Conservation (phyloP, 768 basidiomycete genomes). For the Rhizopogon vulgaris region DNA sequence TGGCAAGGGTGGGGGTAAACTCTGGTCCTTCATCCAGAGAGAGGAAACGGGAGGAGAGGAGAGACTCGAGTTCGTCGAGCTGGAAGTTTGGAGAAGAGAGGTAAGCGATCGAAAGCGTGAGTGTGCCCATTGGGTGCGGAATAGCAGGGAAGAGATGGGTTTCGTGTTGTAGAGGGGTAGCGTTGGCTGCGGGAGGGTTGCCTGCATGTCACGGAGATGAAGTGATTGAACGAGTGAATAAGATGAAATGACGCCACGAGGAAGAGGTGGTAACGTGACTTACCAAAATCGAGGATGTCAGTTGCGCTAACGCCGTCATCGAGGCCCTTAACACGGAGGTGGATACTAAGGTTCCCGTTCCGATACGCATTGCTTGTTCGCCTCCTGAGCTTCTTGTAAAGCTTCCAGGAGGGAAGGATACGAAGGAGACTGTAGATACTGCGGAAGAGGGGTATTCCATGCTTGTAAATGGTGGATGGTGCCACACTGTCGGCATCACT, state of each 20-base stretch:
- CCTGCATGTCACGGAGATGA: conserved; percentile 31
- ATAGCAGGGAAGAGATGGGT: conserved; percentile 61
- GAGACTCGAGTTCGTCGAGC: conserved; percentile 70
- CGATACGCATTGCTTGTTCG: conserved; percentile 29
- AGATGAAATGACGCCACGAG: conserved; percentile 6
- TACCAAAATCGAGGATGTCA: conserved; percentile 33
- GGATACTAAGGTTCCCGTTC: conserved; percentile 42
- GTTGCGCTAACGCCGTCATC: conserved; percentile 20
- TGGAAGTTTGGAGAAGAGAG: conserved; percentile 64
- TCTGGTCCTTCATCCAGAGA: conserved; percentile 59
- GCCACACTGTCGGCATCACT: conserved; percentile 42
- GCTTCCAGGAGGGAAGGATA: conserved; percentile 72
- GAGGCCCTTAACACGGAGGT: conserved; percentile 36
- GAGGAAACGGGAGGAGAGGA: conserved; percentile 68
- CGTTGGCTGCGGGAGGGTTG: conserved; percentile 32
- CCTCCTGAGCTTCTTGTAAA: conserved; percentile 53
- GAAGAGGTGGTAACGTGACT: conserved; percentile 19
- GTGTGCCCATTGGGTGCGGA: conserved; percentile 60
- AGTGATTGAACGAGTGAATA: conserved; percentile 1
- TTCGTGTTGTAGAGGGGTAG: conserved; percentile 39
- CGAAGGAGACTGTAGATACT: conserved; percentile 69
- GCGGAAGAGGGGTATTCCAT: conserved; percentile 76
- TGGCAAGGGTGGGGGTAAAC: conserved; percentile 68
- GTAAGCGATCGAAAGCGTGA: conserved; percentile 58
- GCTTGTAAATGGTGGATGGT: conserved; percentile 77